Evolutionary conservation across 2,329 filamentous ascomycete species (phyloP).

Genomic region (Talaromyces islandicus): DNA sequence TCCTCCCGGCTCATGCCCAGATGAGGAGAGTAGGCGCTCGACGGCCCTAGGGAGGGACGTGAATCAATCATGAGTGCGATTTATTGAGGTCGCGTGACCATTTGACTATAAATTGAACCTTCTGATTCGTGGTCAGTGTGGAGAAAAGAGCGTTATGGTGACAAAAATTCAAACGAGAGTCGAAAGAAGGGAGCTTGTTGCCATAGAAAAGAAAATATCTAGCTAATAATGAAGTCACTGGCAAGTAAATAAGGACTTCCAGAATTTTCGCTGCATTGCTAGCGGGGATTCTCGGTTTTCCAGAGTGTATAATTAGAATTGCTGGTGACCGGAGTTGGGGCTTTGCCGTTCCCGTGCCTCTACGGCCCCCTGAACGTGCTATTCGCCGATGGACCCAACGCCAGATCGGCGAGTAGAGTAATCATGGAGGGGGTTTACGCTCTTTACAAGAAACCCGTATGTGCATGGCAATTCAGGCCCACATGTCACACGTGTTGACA

Average conservation of each 20-base stretch:
- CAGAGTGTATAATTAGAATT: background rate
- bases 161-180: background rate
- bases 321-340: background rate
- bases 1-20: background rate
- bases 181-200: background rate
- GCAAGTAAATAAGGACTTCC: background rate
- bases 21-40: background rate
- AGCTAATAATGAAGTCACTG: background rate
- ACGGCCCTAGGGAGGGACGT: background rate
- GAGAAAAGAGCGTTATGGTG: background rate
- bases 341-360: background rate
- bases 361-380: background rate
- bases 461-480: too few relatives aligned
- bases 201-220: background rate
- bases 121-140: background rate
- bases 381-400: background rate
- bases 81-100: background rate
- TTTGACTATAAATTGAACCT: background rate
- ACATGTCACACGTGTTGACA: too few relatives aligned
- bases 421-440: too few relatives aligned
- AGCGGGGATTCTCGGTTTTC: background rate
- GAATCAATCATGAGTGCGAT: background rate
- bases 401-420: too few relatives aligned
- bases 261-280: background rate
- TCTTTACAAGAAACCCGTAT: too few relatives aligned